These are phyloP conservation scores for Delitschia confertaspora DNA, from an alignment of 495 filamentous ascomycete genomes.

Conservation along the genomic window DNA sequence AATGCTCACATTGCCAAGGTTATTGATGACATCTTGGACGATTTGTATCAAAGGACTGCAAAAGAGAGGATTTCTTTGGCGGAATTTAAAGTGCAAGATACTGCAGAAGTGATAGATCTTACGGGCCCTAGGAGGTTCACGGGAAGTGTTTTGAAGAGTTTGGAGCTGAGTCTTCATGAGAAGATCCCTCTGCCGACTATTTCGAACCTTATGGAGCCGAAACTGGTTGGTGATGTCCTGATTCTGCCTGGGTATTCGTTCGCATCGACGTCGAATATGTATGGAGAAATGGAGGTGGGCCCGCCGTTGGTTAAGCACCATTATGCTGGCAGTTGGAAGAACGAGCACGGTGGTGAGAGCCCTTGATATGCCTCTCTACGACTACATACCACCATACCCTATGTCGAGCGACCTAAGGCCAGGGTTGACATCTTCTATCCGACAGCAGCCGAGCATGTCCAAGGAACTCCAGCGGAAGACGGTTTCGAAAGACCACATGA, in stretches of 20 bases:
- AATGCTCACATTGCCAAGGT: constrained; percentile 1
- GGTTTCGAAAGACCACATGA: no score
- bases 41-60: not conserved
- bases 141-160: constrained; percentile 32
- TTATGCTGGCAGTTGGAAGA: constrained; percentile 16
- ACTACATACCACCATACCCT: no score
- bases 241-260: constrained; percentile 39
- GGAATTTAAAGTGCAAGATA: constrained; percentile 1
- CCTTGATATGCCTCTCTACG: no score
- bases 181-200: constrained; percentile 30
- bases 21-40: constrained; percentile 9
- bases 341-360: constrained; percentile 9
- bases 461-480: no score
- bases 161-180: constrained; percentile 22
- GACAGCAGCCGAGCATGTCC: no score
- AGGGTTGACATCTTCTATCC: no score
- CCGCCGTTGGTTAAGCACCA: constrained; percentile 11
- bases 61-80: constrained; percentile 1
- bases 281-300: not conserved
- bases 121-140: constrained; percentile 40
- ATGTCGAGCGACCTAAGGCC: no score
- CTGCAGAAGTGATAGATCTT: constrained; percentile 35
- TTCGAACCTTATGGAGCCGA: constrained; percentile 31
- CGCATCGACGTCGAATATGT: constrained; percentile 26
- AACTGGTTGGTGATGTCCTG: constrained; percentile 37